Conservation (phyloP, 805 yeast genomes). For the Nakazawaea holstii region DNA sequence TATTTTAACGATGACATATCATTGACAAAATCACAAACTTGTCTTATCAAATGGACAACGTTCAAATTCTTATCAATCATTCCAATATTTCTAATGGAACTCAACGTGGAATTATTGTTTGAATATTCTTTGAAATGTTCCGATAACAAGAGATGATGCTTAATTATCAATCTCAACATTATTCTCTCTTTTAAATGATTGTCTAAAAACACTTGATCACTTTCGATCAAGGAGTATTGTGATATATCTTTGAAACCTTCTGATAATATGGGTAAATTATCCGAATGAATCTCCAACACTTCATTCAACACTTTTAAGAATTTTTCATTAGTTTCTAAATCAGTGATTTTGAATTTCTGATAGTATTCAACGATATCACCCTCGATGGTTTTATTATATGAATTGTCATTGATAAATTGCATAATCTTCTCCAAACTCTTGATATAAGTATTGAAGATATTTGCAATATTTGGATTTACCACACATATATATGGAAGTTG, state of each 20-base stretch:
- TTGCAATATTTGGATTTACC: conserved; percentile 80
- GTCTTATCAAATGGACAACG: conserved; percentile 56
- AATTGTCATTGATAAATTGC: conserved; percentile 32
- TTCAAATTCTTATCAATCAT: conserved; percentile 62
- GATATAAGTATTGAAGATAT: conserved; percentile 68
- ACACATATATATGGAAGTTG: conserved; percentile 79
- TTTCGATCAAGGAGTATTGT: conserved; percentile 17
- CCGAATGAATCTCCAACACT: conserved; percentile 73
- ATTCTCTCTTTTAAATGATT: conserved; percentile 79
- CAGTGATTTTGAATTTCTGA: conserved; percentile 31
- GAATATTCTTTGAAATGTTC: conserved; percentile 24
- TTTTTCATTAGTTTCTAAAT: conserved; percentile 45
- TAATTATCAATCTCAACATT: conserved; percentile 79
- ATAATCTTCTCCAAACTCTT: conserved; percentile 55
- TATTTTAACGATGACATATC: conserved; percentile 82
- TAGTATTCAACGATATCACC: conserved; percentile 21
- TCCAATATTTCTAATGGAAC: conserved; percentile 47
- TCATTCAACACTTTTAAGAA: conserved; percentile 50
- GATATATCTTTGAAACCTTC: conserved; percentile 69
- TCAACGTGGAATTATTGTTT: conserved; percentile 27
- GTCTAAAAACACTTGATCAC: conserved; percentile 49
- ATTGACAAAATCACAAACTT: conserved; percentile 69
- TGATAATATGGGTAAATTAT: conserved; percentile 76
- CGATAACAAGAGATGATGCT: conserved; percentile 72
- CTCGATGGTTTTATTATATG: background rate